Conservation (phyloP, 306 rosid genomes). For the Boehmeria nivea region DNA sequence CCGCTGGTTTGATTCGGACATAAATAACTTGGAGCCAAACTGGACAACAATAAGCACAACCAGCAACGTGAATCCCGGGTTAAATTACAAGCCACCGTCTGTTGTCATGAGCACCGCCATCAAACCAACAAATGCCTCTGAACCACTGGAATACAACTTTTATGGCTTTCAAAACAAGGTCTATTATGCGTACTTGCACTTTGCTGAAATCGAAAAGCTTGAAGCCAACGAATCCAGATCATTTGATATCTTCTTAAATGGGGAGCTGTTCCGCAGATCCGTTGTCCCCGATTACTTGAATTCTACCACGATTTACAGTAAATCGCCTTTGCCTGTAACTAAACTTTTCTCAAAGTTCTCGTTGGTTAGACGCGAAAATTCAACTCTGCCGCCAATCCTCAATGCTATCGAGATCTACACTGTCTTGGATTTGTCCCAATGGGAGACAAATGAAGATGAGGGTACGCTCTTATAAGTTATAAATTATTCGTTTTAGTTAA, state of each 20-base stretch:
- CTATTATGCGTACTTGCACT: constrained; percentile 1
- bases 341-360: not conserved
- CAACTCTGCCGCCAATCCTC: constrained; percentile 49
- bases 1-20: not conserved
- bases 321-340: not conserved
- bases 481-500: not conserved
- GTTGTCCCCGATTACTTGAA: constrained; percentile 5
- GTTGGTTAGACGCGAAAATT: constrained; percentile 2
- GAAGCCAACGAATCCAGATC: constrained; percentile 5
- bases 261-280: not conserved
- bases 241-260: not conserved
- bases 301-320: not conserved
- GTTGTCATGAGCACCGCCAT: constrained; percentile 16
- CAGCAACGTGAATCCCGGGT: not conserved
- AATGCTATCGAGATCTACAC: constrained; percentile 20
- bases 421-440: constrained; percentile 21
- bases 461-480: constrained; percentile 29
- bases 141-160: not conserved
- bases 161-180: no score
- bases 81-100: not conserved
- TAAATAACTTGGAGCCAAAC: not conserved
- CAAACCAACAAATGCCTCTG: not conserved
- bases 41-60: not conserved
- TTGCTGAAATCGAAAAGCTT: constrained; percentile 9
- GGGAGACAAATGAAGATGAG: constrained; percentile 33